These are phyloP conservation scores for Pugionium dolabratum DNA, from an alignment of 345 rosid genomes.

Conservation along the genomic window DNA sequence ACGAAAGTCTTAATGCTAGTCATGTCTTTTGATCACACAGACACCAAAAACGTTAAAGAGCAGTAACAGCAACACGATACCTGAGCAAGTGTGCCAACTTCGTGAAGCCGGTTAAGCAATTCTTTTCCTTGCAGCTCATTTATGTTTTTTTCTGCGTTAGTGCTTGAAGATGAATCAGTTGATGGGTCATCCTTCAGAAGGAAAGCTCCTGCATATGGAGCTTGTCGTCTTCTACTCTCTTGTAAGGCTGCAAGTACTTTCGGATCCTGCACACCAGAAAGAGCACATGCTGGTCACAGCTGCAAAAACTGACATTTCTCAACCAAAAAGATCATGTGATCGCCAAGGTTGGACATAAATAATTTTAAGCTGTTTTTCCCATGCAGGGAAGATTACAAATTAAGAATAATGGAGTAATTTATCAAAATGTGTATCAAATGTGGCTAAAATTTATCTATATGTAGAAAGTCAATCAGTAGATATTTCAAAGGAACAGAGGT, in stretches of 20 bases:
- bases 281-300: constrained; percentile 24
- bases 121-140: constrained; percentile 81
- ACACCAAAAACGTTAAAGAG: constrained; percentile 25
- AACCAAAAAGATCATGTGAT: constrained; percentile 12
- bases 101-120: constrained; percentile 73
- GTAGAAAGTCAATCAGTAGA: constrained; percentile 7
- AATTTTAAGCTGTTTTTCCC: not conserved
- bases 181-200: constrained; percentile 88
- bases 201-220: constrained; percentile 98
- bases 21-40: constrained; percentile 9
- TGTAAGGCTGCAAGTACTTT: constrained; percentile 92
- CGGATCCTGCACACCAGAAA: constrained; percentile 61
- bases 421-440: constrained; percentile 4
- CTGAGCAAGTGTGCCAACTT: constrained; percentile 99
- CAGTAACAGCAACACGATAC: constrained; percentile 42
- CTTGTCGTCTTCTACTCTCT: constrained; percentile 86
- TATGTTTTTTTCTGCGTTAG: constrained; percentile 71
- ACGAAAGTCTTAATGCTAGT: constrained; percentile 14
- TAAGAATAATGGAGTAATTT: too few relatives aligned
- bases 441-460: not conserved
- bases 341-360: not conserved
- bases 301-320: constrained; percentile 7
- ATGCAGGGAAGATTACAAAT: not conserved
- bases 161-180: constrained; percentile 64
- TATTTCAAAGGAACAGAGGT: constrained; percentile 5